Evolutionary conservation across 2,329 filamentous ascomycete species (phyloP).

Genomic region (Colletotrichum costaricense): DNA sequence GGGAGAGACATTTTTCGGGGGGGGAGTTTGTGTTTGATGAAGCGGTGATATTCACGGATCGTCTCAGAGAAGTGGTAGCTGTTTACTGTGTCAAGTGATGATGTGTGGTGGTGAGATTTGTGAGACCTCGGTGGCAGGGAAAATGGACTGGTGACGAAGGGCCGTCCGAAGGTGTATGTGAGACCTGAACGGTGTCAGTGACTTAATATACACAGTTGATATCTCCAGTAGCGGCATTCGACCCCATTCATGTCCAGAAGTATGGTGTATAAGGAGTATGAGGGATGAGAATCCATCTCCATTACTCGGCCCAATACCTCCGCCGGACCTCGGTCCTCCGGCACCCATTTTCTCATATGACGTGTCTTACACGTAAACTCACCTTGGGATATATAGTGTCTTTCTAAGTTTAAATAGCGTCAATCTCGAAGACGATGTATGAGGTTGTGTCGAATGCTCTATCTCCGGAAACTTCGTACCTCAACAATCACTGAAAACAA

Average conservation of each 20-base stretch:
- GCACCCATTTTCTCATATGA: not conserved
- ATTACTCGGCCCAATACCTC: conserved; percentile 2
- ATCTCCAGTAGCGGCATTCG: not conserved
- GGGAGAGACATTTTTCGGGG: not conserved
- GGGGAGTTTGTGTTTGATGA: not conserved
- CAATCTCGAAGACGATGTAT: not conserved
- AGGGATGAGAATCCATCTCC: not conserved
- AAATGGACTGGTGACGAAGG: not conserved
- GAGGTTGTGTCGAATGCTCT: not conserved
- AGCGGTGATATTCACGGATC: not conserved
- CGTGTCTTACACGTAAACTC: conserved; percentile 17
- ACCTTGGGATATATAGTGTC: not conserved
- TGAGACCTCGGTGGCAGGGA: not conserved
- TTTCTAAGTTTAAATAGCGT: not conserved
- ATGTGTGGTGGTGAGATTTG: not conserved
- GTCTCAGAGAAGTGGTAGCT: conserved; percentile 36
- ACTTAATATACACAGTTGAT: not conserved
- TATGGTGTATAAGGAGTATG: not conserved
- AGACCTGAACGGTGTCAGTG: not conserved
- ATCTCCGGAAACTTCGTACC: not conserved
- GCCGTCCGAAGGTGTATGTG: not conserved
- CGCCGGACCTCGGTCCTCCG: conserved; percentile 13
- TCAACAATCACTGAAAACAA: not conserved
- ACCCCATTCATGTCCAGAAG: not conserved
- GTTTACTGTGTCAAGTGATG: conserved; percentile 35